A percentile compares a stretch with the other conserved stretches of the same genome.
phyloP scores from a whole-genome alignment of 495 filamentous ascomycete genomes.

The Penicillium lagena region DNA sequence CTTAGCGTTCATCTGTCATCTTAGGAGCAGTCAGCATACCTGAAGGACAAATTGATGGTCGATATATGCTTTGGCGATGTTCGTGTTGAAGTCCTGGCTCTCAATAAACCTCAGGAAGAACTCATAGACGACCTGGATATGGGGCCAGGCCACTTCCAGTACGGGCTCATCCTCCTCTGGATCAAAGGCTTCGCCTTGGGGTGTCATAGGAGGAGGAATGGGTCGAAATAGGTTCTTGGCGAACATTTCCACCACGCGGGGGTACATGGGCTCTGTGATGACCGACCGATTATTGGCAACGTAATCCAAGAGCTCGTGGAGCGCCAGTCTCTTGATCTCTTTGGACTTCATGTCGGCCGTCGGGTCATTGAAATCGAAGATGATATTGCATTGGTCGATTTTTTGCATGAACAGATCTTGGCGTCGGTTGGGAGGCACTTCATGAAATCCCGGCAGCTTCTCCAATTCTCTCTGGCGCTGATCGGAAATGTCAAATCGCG shows the following conservation, averaged over 20 bases:
- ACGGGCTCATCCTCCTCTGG: conserved; percentile 98
- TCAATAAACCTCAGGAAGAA: conserved; percentile 99
- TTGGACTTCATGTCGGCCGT: conserved; percentile 99
- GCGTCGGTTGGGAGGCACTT: conserved; percentile 88
- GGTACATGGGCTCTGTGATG: conserved; percentile 99
- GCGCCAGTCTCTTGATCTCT: conserved; percentile 95
- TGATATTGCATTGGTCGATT: conserved; percentile 99
- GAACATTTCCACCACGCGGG: conserved; percentile 98
- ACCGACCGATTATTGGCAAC: conserved; percentile 97
- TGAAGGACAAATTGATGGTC: conserved; percentile 96
- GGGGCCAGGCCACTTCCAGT: conserved; percentile 96
- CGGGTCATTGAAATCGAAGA: conserved; percentile 99
- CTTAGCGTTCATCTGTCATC: not conserved
- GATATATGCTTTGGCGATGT: conserved; percentile 98
- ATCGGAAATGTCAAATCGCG: conserved; percentile 94
- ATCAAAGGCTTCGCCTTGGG: conserved; percentile 96
- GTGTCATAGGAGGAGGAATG: conserved; percentile 94
- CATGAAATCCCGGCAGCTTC: conserved; percentile 97
- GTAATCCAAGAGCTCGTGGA: conserved; percentile 96
- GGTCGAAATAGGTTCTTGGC: conserved; percentile 97
- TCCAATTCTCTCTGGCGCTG: conserved; percentile 86
- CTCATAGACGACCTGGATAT: conserved; percentile 99
- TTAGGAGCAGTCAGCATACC: conserved; percentile 32
- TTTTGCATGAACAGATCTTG: conserved; percentile 99
- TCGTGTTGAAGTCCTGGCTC: conserved; percentile 99